These are phyloP conservation scores for Fagopyrum tataricum DNA, from an alignment of 148 eudicot genomes.

Conservation along the genomic window DNA sequence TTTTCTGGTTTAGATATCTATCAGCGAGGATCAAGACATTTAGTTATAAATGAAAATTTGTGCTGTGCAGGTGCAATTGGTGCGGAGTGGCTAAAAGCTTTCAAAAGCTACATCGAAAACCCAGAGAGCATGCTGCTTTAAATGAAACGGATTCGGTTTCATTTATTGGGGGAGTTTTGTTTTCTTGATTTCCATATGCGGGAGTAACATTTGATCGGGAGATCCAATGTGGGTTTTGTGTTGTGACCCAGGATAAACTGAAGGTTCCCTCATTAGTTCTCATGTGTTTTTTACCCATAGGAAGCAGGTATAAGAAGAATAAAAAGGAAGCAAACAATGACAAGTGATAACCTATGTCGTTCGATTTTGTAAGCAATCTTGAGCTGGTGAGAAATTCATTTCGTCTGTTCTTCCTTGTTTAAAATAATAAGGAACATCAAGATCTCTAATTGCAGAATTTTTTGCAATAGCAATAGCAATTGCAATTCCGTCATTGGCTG, in stretches of 20 bases:
- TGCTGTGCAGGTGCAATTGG: constrained; percentile 79
- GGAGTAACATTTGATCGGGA: not conserved
- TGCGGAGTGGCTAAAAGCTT: constrained; percentile 97
- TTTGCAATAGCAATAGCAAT: too few relatives aligned
- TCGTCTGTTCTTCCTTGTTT: constrained; percentile 38
- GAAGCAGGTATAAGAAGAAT: constrained; percentile 7
- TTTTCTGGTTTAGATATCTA: not conserved
- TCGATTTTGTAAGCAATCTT: constrained; percentile 10
- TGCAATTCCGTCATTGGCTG: not conserved
- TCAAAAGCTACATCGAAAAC: constrained; percentile 92
- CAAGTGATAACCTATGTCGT: not conserved
- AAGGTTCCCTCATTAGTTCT: constrained; percentile 2
- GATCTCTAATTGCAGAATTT: not conserved
- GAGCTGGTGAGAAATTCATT: constrained; percentile 13
- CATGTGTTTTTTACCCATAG: constrained; percentile 9
- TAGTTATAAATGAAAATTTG: not conserved
- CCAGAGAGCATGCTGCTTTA: constrained; percentile 93
- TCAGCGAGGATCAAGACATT: not conserved
- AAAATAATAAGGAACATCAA: constrained; percentile 24
- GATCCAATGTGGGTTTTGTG: constrained; percentile 8
- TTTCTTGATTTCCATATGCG: constrained; percentile 3
- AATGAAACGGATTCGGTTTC: not conserved
- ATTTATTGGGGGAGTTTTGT: not conserved
- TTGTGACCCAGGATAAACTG: constrained; percentile 7
- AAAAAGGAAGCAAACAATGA: constrained; percentile 1